Evolutionary conservation across 441 rosid species (phyloP).

Genomic region (Pelargonium cotyledonis): DNA sequence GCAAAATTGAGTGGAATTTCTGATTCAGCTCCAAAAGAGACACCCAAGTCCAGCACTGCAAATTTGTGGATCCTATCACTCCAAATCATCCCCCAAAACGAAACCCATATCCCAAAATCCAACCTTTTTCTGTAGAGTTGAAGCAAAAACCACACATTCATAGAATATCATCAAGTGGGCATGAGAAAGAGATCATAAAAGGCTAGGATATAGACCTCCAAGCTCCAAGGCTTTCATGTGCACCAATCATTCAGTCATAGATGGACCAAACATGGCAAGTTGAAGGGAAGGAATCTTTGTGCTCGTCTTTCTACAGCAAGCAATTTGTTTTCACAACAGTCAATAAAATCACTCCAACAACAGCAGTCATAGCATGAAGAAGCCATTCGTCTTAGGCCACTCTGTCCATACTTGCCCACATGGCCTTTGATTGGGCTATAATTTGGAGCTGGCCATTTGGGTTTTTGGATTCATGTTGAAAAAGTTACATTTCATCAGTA

Average conservation of each 20-base stretch:
- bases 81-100: conserved; percentile 13
- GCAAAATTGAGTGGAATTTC: conserved; percentile 8
- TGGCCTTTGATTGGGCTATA: not conserved
- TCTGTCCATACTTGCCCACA: not conserved
- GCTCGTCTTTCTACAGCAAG: not conserved
- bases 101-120: conserved; percentile 21
- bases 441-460: no score
- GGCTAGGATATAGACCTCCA: conserved; percentile 15
- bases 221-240: conserved; percentile 7
- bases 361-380: not conserved
- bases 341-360: not conserved
- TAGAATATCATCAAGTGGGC: conserved; percentile 20
- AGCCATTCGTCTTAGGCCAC: not conserved
- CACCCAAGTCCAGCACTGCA: conserved; percentile 7
- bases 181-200: not conserved
- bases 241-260: conserved; percentile 16
- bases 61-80: not conserved
- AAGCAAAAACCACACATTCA: conserved; percentile 16
- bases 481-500: no score
- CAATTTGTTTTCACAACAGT: not conserved
- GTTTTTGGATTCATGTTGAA: no score
- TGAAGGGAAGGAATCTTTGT: conserved; percentile 22
- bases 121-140: conserved; percentile 4
- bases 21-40: conserved; percentile 10
- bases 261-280: conserved; percentile 20